These are phyloP conservation scores for Yamadazyma epiphylla DNA, from an alignment of 1,139 yeast genomes.

Conservation along the genomic window DNA sequence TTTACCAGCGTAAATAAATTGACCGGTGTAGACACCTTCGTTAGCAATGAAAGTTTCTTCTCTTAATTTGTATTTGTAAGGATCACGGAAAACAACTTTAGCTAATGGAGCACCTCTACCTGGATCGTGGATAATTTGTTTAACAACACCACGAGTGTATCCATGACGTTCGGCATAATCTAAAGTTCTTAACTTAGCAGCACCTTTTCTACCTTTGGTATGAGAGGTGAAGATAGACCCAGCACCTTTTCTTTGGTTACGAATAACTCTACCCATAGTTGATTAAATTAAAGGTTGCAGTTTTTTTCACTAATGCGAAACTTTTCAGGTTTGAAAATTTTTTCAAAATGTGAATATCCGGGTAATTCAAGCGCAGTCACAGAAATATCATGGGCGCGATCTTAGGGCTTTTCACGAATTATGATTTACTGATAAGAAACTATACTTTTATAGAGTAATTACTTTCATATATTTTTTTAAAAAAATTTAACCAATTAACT, in stretches of 20 bases:
- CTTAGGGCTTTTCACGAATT: too few relatives aligned
- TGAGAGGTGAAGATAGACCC: slow-evolving; percentile 98
- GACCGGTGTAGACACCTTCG: slow-evolving; percentile 68
- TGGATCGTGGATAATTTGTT: slow-evolving; percentile 95
- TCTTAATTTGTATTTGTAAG: slow-evolving; percentile 92
- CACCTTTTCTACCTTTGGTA: slow-evolving; percentile 99
- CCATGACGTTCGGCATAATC: slow-evolving; percentile 99
- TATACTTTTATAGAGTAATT: too few relatives aligned
- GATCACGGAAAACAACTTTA: slow-evolving; percentile 96
- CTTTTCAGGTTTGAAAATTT: background rate
- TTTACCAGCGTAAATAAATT: slow-evolving; percentile 79
- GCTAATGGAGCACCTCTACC: slow-evolving; percentile 99
- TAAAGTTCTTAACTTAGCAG: slow-evolving; percentile 97
- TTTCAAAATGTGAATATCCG: too few relatives aligned
- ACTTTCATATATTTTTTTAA: too few relatives aligned
- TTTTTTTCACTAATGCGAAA: too few relatives aligned
- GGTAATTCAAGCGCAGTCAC: too few relatives aligned
- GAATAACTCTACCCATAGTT: slow-evolving; percentile 90
- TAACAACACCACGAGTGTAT: slow-evolving; percentile 96
- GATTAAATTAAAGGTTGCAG: background rate
- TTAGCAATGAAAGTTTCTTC: slow-evolving; percentile 96
- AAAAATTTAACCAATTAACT: too few relatives aligned
- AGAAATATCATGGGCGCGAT: too few relatives aligned
- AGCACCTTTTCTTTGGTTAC: slow-evolving; percentile 99
- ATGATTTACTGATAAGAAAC: too few relatives aligned